Evolutionary conservation across 2,329 filamentous ascomycete species (phyloP).

Genomic region (Sporothrix pallida): DNA sequence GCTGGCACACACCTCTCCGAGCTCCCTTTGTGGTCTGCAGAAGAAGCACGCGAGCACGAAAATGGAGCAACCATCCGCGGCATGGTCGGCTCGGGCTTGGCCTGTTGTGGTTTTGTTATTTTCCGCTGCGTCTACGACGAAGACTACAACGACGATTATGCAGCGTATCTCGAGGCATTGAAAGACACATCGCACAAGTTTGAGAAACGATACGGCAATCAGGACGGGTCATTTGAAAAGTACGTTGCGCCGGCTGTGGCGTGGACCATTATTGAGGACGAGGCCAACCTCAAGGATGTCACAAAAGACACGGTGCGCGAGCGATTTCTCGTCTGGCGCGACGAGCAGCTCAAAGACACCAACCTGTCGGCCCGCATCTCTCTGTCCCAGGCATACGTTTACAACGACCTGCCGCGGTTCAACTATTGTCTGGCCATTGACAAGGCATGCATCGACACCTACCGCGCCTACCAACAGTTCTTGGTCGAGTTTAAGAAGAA

Average conservation of each 20-base stretch:
- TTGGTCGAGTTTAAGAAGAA: no score
- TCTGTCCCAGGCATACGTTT: background rate
- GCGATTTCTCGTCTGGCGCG: background rate
- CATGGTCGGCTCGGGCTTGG: no score
- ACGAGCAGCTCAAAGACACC: background rate
- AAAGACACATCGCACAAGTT: background rate
- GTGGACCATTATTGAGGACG: slow-evolving; percentile 4
- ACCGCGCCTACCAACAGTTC: no score
- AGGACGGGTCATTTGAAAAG: background rate
- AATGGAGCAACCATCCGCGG: no score
- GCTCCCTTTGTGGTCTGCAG: no score
- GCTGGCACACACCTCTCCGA: no score
- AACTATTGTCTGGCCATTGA: slow-evolving; percentile 1
- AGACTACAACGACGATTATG: no score
- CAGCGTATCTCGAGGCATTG: no score
- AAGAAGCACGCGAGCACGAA: no score
- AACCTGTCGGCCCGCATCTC: background rate
- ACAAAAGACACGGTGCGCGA: background rate
- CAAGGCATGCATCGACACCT: background rate
- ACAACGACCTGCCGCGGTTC: slow-evolving; percentile 6
- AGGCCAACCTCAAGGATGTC: background rate
- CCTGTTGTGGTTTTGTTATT: no score
- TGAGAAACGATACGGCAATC: background rate
- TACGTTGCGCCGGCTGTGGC: background rate
- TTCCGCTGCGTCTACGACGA: no score